A percentile compares a stretch with the other conserved stretches of the same genome.
Evolutionary conservation across 2,329 filamentous ascomycete species (phyloP).

Genomic region (Helicocarpus griseus): DNA sequence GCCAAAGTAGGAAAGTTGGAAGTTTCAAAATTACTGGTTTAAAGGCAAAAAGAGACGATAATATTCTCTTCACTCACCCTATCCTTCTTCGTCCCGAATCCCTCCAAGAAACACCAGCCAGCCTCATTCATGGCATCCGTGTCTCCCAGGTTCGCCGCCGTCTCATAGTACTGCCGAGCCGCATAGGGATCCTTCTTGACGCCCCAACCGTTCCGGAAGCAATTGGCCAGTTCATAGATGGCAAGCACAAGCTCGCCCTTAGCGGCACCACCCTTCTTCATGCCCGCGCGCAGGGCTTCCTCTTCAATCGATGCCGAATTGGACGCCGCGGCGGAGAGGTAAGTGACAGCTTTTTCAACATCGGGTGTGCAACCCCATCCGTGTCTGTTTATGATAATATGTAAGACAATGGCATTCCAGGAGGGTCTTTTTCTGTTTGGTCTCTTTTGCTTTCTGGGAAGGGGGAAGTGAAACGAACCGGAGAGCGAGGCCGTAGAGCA

Average conservation of each 20-base stretch:
- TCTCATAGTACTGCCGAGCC: conserved; percentile 89
- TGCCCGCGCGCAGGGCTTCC: conserved; percentile 71
- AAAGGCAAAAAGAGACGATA: background rate
- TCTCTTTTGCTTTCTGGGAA: conserved; percentile 1
- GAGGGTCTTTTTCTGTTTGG: too few relatives aligned
- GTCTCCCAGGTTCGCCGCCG: conserved; percentile 90
- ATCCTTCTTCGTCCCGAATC: conserved; percentile 96
- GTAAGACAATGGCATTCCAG: too few relatives aligned
- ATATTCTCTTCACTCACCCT: conserved; percentile 58
- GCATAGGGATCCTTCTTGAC: conserved; percentile 76
- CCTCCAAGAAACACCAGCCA: conserved; percentile 90
- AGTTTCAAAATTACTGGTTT: background rate
- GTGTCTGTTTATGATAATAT: conserved; percentile 53
- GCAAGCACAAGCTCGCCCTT: conserved; percentile 95
- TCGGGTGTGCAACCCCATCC: conserved; percentile 82
- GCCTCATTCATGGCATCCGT: conserved; percentile 97
- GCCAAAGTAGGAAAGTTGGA: background rate
- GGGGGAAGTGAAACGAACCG: conserved; percentile 47
- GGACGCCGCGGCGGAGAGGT: conserved; percentile 77
- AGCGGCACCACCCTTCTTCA: conserved; percentile 86
- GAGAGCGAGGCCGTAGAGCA: conserved; percentile 85
- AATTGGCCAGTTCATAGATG: conserved; percentile 72
- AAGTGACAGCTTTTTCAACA: conserved; percentile 64
- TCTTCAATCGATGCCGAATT: conserved; percentile 84
- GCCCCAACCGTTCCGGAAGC: conserved; percentile 91